These are phyloP conservation scores for Nicotiana benthamiana DNA, from an alignment of 257 asterid genomes.

Conservation along the genomic window DNA sequence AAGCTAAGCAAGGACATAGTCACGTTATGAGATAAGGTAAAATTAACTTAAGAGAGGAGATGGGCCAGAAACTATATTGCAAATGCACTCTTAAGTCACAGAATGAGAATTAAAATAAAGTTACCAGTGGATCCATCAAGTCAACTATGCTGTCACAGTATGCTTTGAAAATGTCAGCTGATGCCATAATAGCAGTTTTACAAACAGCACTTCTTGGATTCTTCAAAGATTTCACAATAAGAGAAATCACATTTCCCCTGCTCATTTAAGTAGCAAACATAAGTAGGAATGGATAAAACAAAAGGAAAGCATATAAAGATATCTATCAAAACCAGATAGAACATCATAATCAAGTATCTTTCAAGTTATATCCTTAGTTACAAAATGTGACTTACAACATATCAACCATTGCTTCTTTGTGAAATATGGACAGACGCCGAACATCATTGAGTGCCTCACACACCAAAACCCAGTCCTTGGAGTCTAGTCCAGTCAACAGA, in stretches of 20 bases:
- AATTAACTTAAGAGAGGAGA: neutral
- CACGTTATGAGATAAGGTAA: conserved; percentile 5
- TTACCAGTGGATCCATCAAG: conserved; percentile 78
- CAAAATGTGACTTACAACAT: conserved; percentile 52
- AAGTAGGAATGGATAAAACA: neutral
- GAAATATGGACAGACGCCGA: conserved; percentile 62
- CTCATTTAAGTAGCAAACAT: conserved; percentile 16
- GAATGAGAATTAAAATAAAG: neutral
- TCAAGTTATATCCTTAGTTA: conserved; percentile 5
- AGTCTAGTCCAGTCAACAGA: conserved; percentile 57
- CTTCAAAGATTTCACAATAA: conserved; percentile 68
- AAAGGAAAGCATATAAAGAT: conserved; percentile 5
- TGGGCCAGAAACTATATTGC: neutral
- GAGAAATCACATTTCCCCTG: conserved; percentile 58
- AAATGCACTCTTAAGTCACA: neutral
- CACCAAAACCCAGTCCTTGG: conserved; percentile 79
- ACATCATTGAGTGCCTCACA: conserved; percentile 81
- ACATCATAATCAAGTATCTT: neutral
- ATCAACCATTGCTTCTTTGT: conserved; percentile 61
- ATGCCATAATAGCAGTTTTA: conserved; percentile 86
- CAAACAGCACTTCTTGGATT: conserved; percentile 94
- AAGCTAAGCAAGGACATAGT: conserved; percentile 39
- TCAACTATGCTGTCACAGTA: conserved; percentile 60
- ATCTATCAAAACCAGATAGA: conserved; percentile 4
- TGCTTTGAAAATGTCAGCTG: conserved; percentile 72